Percentiles rank a stretch among this genome's conserved stretches.
phyloP scores from a whole-genome alignment of 2,329 filamentous ascomycete genomes.

The Talaromyces sp. region DNA sequence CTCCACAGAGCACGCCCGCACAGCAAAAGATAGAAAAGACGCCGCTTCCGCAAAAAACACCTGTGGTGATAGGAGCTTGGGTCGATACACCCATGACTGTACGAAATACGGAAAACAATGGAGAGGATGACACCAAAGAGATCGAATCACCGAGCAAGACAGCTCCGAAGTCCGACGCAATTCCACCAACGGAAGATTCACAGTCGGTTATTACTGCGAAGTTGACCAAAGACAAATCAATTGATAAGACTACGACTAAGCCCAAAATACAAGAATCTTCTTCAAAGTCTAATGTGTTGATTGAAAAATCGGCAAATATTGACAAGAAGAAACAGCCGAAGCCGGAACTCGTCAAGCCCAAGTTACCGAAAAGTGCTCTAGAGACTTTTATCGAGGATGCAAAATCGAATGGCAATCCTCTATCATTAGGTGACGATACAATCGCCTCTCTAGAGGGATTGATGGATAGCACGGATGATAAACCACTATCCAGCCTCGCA shows the following conservation, averaged over 20 bases:
- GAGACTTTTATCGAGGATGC: slow-evolving; percentile 42
- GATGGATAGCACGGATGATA: slow-evolving; percentile 29
- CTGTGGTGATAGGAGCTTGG: slow-evolving; percentile 46
- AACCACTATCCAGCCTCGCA: not conserved
- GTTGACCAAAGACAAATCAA: not conserved
- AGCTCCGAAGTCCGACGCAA: slow-evolving; percentile 8
- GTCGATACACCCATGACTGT: slow-evolving; percentile 47
- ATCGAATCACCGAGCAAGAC: slow-evolving; percentile 22
- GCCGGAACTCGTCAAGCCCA: slow-evolving; percentile 32
- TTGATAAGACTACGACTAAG: not conserved
- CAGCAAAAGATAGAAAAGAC: slow-evolving; percentile 30
- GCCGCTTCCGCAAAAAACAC: slow-evolving; percentile 42
- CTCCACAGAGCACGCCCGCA: slow-evolving; percentile 36
- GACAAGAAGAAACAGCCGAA: slow-evolving; percentile 21
- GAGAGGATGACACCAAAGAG: slow-evolving; percentile 24
- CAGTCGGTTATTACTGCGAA: not conserved
- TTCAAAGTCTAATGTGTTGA: slow-evolving; percentile 1
- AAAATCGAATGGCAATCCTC: slow-evolving; percentile 36
- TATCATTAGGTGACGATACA: slow-evolving; percentile 44
- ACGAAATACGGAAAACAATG: slow-evolving; percentile 24
- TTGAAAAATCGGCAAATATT: slow-evolving; percentile 11
- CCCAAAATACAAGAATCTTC: not conserved
- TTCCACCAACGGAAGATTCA: not conserved
- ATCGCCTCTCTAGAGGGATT: slow-evolving; percentile 45
- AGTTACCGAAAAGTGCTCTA: slow-evolving; percentile 42